phyloP scores from a whole-genome alignment of 139 green algal genomes.

The Tetraselmis striata region DNA sequence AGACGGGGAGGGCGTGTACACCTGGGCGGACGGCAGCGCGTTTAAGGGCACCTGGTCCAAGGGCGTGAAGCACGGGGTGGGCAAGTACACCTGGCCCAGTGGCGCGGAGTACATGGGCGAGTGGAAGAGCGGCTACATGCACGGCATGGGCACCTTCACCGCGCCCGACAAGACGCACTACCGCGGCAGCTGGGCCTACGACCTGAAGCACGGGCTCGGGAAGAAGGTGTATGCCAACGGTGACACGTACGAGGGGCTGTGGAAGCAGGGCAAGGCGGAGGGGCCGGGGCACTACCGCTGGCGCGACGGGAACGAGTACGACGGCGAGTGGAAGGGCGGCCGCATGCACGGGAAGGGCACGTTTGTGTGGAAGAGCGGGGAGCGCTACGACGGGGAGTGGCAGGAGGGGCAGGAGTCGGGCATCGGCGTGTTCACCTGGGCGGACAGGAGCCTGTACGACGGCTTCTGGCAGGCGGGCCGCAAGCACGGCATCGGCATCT shows the following conservation, averaged over 20 bases:
- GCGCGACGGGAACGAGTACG: constrained; percentile 69
- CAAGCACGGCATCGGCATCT: constrained; percentile 71
- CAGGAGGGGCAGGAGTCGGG: constrained; percentile 60
- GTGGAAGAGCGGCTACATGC: constrained; percentile 68
- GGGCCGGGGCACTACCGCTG: constrained; percentile 60
- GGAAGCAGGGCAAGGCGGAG: constrained; percentile 47
- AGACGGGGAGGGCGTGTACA: constrained; percentile 66
- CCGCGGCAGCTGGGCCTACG: constrained; percentile 54
- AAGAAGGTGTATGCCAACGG: constrained; percentile 69
- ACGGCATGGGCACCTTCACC: constrained; percentile 68
- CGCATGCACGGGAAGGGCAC: constrained; percentile 79
- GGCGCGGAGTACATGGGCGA: constrained; percentile 63
- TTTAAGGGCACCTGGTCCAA: constrained; percentile 69
- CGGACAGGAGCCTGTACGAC: constrained; percentile 75
- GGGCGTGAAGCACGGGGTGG: constrained; percentile 61
- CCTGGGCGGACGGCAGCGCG: constrained; percentile 54
- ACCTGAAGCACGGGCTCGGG: constrained; percentile 73
- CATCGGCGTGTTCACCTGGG: constrained; percentile 76
- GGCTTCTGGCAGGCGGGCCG: constrained; percentile 69
- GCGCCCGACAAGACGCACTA: constrained; percentile 58
- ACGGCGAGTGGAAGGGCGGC: constrained; percentile 77
- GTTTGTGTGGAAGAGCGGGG: constrained; percentile 76
- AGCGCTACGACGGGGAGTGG: constrained; percentile 86
- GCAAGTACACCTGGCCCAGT: constrained; percentile 65
- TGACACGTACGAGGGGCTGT: constrained; percentile 71